Conservation (phyloP, 2,329 filamentous ascomycete genomes). For the Teratosphaeria pseudoeucalypti region DNA sequence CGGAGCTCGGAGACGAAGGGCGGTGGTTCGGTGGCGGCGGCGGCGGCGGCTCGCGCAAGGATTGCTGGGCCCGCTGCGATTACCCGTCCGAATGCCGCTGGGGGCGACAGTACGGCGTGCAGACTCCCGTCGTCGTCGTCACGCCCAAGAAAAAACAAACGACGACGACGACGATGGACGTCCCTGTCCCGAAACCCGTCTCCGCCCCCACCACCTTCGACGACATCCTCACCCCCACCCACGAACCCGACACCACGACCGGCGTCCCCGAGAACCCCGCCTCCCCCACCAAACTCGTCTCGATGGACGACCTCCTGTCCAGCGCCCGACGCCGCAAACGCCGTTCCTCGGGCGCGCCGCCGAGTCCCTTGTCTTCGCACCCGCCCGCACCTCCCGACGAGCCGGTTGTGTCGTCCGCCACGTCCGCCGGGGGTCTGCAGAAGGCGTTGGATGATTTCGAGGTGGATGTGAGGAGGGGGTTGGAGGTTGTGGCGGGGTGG, state of each 20-base stretch:
- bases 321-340: conserved; percentile 20
- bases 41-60: conserved; percentile 10
- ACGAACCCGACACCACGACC: conserved; percentile 1
- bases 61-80: conserved; percentile 37
- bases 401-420: not conserved
- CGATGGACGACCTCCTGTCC: conserved; percentile 18
- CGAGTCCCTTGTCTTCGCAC: conserved; percentile 17
- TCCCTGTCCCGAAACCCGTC: not conserved
- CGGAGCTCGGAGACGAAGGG: conserved; percentile 5
- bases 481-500: conserved; percentile 9
- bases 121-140: conserved; percentile 7
- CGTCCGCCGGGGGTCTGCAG: conserved; percentile 2
- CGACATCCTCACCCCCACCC: conserved; percentile 14
- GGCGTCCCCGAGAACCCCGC: conserved; percentile 7
- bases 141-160: not conserved
- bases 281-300: conserved; percentile 14
- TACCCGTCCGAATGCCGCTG: conserved; percentile 38
- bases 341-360: conserved; percentile 11
- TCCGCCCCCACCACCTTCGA: conserved; percentile 13
- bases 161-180: not conserved
- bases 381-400: conserved; percentile 8
- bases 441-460: conserved; percentile 19
- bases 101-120: conserved; percentile 24
- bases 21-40: conserved; percentile 10
- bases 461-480: conserved; percentile 13